Conservation (phyloP, 106 monocot species). For the Vanilla planifolia region DNA sequence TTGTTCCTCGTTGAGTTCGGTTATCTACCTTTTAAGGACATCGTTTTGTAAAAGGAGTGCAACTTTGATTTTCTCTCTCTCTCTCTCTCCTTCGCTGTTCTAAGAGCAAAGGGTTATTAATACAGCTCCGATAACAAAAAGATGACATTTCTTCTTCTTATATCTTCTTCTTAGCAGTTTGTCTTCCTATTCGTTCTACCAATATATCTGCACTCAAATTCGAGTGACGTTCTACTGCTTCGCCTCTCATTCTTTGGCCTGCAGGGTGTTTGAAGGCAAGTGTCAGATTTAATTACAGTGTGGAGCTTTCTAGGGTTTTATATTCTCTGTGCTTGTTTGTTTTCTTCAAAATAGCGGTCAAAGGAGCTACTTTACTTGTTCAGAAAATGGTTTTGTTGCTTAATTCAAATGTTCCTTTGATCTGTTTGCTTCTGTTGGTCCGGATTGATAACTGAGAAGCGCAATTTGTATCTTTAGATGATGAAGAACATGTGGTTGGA, state of each 20-base stretch:
- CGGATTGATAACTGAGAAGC: background rate
- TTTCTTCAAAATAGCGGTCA: background rate
- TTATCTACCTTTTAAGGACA: too few relatives aligned
- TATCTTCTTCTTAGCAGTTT: too few relatives aligned
- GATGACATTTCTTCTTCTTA: too few relatives aligned
- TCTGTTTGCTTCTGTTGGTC: background rate
- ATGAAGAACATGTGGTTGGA: conserved; percentile 21
- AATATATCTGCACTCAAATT: too few relatives aligned
- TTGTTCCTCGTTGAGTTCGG: too few relatives aligned
- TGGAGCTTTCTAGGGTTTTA: conserved; percentile 1
- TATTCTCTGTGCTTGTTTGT: background rate
- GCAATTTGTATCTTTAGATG: background rate
- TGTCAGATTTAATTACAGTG: background rate
- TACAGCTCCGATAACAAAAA: too few relatives aligned
- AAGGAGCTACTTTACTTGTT: background rate
- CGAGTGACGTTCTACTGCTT: too few relatives aligned
- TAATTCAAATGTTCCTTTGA: background rate
- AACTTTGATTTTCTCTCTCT: too few relatives aligned
- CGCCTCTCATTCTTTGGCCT: background rate
- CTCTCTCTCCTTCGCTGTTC: too few relatives aligned
- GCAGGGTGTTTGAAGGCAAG: background rate
- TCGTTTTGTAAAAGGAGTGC: too few relatives aligned
- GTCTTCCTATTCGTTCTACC: too few relatives aligned
- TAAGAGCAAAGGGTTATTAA: too few relatives aligned
- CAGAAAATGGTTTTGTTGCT: background rate